Evolutionary conservation across 257 asterid species (phyloP), one percentile per base, ranked within the genome.

Genomic region (Solanum microdontum): DNA sequence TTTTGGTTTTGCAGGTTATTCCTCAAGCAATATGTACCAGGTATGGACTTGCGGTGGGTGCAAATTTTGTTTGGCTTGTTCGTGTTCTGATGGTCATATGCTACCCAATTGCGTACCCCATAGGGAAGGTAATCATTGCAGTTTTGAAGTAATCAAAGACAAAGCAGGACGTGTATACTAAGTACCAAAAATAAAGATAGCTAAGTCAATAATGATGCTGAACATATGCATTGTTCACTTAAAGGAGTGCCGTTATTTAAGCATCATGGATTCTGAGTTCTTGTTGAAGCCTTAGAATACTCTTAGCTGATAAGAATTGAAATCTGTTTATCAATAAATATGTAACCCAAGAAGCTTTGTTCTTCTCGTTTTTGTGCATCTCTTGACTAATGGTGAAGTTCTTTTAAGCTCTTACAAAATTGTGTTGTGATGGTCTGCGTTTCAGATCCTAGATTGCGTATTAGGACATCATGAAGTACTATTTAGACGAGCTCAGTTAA

Each of bases 11-110:
- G 70, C 92, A 97, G 99, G 99, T 97, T 89, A 96, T 97, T 87
- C 99, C 99, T 89, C 99, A 97, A 96, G 99, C 99, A 69, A 95
- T 96, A 90, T 97, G 99, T 90, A 94, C 99, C 34, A 91, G 99
- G 90, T 97, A 97, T 79, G 99, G 99, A 91, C 99, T 97, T 90
- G 96, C 98, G 34, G 97, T 97, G 37, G 99, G 99, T 86, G 98
- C 99, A 39, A 94, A 96, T 85, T 90, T 97, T 66, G 92, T 94
- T 83, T 96, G 98, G 98, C 98, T 96, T 62, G 99, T 97, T 83
- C 95, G 95, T 11, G 43, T 97, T 88, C 91, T 97, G 86, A 94
- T 97, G 99, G 43, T 96, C 48, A 43, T 95, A 86, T 93, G 94
- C 93, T 96, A 95, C 87, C 98, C 99, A 23, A 90, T 97, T 87